Evolutionary conservation across 768 basidiomycete genomes (phyloP), one percentile per base, ranked within the genome.

Genomic region (Chalciporus chontae): DNA sequence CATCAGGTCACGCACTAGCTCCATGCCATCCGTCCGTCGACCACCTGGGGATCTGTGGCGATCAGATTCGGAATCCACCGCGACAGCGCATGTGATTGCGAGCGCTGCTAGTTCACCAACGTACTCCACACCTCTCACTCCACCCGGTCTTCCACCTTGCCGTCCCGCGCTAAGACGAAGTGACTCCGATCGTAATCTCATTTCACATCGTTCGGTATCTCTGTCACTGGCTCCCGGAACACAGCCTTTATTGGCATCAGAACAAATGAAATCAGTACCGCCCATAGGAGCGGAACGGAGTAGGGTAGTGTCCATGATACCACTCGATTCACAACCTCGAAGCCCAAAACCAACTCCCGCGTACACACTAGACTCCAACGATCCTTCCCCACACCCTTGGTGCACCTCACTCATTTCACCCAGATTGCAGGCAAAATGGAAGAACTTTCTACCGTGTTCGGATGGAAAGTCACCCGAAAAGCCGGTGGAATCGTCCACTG

Each of bases 251-350:
- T 38, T 39, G 42, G 55, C 55, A 23, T 51, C 59, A 3, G 59
- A 66, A 17, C 57, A 37, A 11, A 51, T 53, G 32, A 69, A 55
- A 23, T 37, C 46, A 23, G 55, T 65, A 10, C 44, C 51, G 2
- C 66, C 66, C 21, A 69, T 65, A 49, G 66, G 66, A 29, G 63
- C 66, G 29, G 66, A 68, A 52, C 59, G 68, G n/a, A 60, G 52
- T 27, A 40, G 60, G 8, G 61, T 58, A 3, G 38, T 62, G 18
- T 54, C 63, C 11, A 58, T 55, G 43, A 43, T 49, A 41, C 43
- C 62, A 13, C 43, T 43, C 45, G 52, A 48, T 21, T 14, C 60
- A 6, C 38, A 42, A 17, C n/a, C 11, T 18, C 54, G 42, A 26
- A 49, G 45, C n/a, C 14, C 47, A 6, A 52, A 26, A 23, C 41